These are phyloP conservation scores for Chamaecyparis obtusa DNA, from an alignment of 75 land plant species.

Conservation along the genomic window DNA sequence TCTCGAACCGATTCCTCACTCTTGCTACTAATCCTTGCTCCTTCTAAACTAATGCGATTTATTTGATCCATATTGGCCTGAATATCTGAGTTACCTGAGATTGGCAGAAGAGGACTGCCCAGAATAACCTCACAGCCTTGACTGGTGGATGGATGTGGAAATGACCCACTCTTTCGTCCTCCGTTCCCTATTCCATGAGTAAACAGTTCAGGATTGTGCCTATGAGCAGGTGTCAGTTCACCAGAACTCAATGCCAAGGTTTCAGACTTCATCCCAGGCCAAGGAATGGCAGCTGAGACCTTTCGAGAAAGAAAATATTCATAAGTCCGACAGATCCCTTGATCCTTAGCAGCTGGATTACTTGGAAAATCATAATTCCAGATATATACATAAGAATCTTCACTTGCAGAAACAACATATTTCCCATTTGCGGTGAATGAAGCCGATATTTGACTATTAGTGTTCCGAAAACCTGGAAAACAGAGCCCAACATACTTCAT, in stretches of 20 bases:
- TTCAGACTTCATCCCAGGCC: conserved; percentile 59
- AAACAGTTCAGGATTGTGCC: conserved; percentile 2
- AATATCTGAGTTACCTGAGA: neutral
- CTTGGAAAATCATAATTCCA: conserved; percentile 64
- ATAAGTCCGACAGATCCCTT: conserved; percentile 55
- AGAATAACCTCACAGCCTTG: neutral
- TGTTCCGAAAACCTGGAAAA: conserved; percentile 82
- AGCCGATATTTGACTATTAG: conserved; percentile 92
- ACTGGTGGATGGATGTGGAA: neutral
- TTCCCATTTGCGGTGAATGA: conserved; percentile 72
- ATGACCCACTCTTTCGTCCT: conserved; percentile 8
- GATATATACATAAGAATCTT: conserved; percentile 88
- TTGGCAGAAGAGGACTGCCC: neutral
- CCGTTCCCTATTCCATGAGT: neutral
- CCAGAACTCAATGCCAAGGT: neutral
- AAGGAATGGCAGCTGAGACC: conserved; percentile 81
- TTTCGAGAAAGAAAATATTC: conserved; percentile 79
- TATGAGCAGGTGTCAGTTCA: neutral
- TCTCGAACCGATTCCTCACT: neutral
- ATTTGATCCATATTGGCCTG: neutral
- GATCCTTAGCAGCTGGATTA: conserved; percentile 30
- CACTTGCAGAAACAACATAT: conserved; percentile 85
- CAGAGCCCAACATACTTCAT: neutral
- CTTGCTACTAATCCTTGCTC: conserved; percentile 1
- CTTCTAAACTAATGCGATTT: neutral